Conservation (phyloP, 2,329 filamentous ascomycete genomes). For the Diaporthe sp. region DNA sequence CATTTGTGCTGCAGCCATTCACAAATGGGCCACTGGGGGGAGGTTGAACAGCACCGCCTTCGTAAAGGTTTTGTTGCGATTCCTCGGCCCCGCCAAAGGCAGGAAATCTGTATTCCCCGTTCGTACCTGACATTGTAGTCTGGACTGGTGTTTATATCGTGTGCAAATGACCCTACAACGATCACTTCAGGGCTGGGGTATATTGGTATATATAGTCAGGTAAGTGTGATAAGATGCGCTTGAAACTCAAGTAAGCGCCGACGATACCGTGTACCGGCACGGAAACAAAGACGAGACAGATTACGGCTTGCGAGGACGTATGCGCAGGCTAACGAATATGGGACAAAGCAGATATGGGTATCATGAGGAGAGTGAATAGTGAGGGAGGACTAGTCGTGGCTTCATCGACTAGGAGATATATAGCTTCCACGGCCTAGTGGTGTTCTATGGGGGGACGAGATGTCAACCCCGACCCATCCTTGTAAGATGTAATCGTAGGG, state of each 20-base stretch:
- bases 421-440: conserved; percentile 14
- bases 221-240: not conserved
- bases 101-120: not conserved
- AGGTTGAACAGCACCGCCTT: conserved; percentile 33
- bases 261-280: conserved; percentile 2
- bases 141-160: not conserved
- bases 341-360: conserved; percentile 26
- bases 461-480: conserved; percentile 19
- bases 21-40: conserved; percentile 23
- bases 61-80: not conserved
- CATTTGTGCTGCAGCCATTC: conserved; percentile 35
- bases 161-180: not conserved
- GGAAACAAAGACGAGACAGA: not conserved
- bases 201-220: not conserved
- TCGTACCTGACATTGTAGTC: conserved; percentile 17
- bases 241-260: conserved; percentile 1
- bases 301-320: not conserved
- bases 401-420: conserved; percentile 26
- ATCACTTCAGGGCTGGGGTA: not conserved
- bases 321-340: not conserved
- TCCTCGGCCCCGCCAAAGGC: not conserved
- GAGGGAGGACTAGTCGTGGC: conserved; percentile 15
- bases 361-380: conserved; percentile 18
- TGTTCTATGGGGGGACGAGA: conserved; percentile 5
- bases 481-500: conserved; percentile 14